Base-by-base conservation (phyloP, 352 stramenopile genomes). In the Globisporangium middletonii region DNA sequence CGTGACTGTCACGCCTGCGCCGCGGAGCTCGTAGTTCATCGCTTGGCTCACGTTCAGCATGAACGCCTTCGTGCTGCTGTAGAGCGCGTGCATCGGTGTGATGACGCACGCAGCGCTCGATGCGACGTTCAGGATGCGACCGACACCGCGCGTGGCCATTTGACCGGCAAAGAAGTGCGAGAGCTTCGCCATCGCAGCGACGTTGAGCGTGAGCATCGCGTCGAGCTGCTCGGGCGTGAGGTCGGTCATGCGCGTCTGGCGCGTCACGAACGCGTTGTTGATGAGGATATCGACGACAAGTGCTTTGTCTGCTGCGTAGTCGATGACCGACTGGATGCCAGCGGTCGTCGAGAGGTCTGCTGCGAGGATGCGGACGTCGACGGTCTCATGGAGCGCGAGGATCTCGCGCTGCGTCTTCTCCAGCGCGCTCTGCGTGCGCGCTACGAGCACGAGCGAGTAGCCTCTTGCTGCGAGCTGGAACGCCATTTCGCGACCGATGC, bases 221-320 rank as follows among this genome's bases (percentile, higher is more conserved):
- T 88, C 73, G 18, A 94, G 35, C 79, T 51, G 33, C 67, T 63
- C 15, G 58, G 42, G 15, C 65, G 67, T 3, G 81, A 46, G 54
- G 75, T 55, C 8, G 1, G 67, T 60, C 49, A 94, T 89, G 46
- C 30, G 30, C 3, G 30, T 35, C 30, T 35, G 30, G 30, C 30
- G 30, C 30, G 72, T 70, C 0, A 68, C 64, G 4, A 79, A 75
- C 1, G 78, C 86, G 54, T 92, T 93, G 67, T 95, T 95, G 43
- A 96, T 65, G 8, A 96, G 73, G 42, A 96, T 86, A 47, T 95
- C 86, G 50, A 96, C 65, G 19, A 87, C 56, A 18, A 89, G 51
- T 23, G 87, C 64, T 50, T 87, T 79, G 38, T 81, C 59, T 33
- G 67, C 58, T 8, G 92, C 59, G 43, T 79, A 82, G 16, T 69